These are phyloP conservation scores for Lactuca saligna DNA, from an alignment of 129 eudicot species.

Conservation along the genomic window DNA sequence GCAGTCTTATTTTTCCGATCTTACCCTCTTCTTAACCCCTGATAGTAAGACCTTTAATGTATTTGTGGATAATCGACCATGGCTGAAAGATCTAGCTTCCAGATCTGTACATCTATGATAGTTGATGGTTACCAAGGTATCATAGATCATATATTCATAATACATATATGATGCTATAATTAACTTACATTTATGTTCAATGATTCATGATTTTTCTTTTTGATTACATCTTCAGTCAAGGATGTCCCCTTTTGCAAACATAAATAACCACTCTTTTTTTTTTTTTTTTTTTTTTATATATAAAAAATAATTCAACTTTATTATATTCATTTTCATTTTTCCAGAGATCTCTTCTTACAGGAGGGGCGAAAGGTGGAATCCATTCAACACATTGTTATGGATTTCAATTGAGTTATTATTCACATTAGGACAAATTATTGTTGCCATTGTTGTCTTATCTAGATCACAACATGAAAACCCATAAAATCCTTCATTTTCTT, in stretches of 20 bases:
- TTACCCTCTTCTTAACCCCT: slow-evolving; percentile 66
- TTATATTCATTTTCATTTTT: too few species aligned
- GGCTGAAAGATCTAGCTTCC: slow-evolving; percentile 79
- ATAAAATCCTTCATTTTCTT: slow-evolving; percentile 58
- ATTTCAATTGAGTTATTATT: slow-evolving; percentile 54
- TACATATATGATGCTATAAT: neutral
- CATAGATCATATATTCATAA: neutral
- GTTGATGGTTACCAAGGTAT: slow-evolving; percentile 94
- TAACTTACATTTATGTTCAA: neutral
- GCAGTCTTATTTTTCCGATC: slow-evolving; percentile 96
- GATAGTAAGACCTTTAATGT: slow-evolving; percentile 71
- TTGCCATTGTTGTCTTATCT: slow-evolving; percentile 46
- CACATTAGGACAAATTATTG: slow-evolving; percentile 50
- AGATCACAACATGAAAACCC: slow-evolving; percentile 56
- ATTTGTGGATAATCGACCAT: slow-evolving; percentile 48
- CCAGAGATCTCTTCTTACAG: too few species aligned
- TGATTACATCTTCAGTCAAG: slow-evolving; percentile 62
- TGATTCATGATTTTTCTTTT: neutral
- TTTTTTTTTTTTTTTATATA: too few species aligned
- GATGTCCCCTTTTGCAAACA: slow-evolving; percentile 94
- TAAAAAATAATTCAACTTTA: too few species aligned
- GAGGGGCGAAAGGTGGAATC: slow-evolving; percentile 56
- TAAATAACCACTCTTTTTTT: neutral
- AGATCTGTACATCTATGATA: slow-evolving; percentile 91
- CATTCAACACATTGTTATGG: slow-evolving; percentile 56